A percentile compares a stretch with the other conserved stretches of the same genome.
Conservation (phyloP, 2,329 filamentous ascomycete species). For the Neopestalotiopsis clavispora region DNA sequence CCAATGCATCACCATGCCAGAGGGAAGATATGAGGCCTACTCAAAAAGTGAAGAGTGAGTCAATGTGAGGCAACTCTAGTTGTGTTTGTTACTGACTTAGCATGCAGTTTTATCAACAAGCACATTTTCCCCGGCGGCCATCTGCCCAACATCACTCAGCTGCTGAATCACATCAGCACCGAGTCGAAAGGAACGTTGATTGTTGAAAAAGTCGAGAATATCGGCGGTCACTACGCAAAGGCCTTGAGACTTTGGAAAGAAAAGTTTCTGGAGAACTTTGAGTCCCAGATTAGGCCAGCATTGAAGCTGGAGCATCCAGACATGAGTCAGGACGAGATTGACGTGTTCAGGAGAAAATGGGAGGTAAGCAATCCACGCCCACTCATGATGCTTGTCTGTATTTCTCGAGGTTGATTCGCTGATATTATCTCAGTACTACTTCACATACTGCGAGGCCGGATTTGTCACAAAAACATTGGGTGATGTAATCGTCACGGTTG, state of each 20-base stretch:
- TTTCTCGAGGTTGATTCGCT: slow-evolving; percentile 9
- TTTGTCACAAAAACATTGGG: slow-evolving; percentile 75
- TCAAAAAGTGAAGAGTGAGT: slow-evolving; percentile 66
- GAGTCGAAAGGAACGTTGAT: slow-evolving; percentile 67
- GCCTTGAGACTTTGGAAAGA: slow-evolving; percentile 72
- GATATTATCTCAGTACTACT: slow-evolving; percentile 64
- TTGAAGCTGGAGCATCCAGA: slow-evolving; percentile 61
- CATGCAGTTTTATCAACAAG: slow-evolving; percentile 67
- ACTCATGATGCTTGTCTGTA: neutral
- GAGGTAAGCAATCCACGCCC: slow-evolving; percentile 49
- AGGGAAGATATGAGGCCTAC: slow-evolving; percentile 69
- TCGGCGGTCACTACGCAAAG: slow-evolving; percentile 75
- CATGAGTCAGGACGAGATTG: slow-evolving; percentile 66
- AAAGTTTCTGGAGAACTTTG: slow-evolving; percentile 67
- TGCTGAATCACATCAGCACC: slow-evolving; percentile 62
- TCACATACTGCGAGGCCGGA: slow-evolving; percentile 75
- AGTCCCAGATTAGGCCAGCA: slow-evolving; percentile 62
- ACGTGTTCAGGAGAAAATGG: slow-evolving; percentile 75
- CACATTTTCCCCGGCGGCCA: slow-evolving; percentile 84
- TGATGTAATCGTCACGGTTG: slow-evolving; percentile 74
- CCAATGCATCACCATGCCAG: slow-evolving; percentile 80
- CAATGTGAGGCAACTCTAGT: neutral
- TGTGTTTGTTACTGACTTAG: slow-evolving; percentile 2
- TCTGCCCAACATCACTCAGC: slow-evolving; percentile 61
- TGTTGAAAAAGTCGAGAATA: slow-evolving; percentile 72